phyloP scores from a whole-genome alignment of 257 asterid genomes.

The Apocynum venetum region DNA sequence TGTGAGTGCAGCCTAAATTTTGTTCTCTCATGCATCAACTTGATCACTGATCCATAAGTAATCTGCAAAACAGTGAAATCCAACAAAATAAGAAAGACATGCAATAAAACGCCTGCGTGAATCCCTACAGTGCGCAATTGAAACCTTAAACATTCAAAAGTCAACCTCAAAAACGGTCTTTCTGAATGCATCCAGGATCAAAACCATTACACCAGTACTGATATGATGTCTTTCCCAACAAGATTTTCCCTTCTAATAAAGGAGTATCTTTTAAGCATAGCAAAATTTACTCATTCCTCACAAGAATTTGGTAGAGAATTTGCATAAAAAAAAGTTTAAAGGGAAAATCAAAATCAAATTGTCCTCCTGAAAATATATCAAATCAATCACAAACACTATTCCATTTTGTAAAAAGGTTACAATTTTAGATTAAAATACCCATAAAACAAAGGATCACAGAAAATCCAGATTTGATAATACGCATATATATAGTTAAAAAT shows the following conservation, averaged over 20 bases:
- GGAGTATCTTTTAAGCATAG: not conserved
- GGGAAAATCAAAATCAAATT: not conserved
- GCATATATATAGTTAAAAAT: not conserved
- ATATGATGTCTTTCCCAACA: not conserved
- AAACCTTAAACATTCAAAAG: not conserved
- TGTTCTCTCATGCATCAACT: constrained; percentile 88
- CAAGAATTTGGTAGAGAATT: not conserved
- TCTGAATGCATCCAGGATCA: not conserved
- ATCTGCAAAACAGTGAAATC: constrained; percentile 37
- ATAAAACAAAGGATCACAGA: not conserved
- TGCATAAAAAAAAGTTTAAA: not conserved
- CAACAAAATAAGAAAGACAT: not conserved
- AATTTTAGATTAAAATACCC: not conserved
- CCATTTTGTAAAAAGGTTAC: not conserved
- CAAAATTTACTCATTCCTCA: not conserved
- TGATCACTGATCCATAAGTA: constrained; percentile 74
- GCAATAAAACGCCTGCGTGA: not conserved
- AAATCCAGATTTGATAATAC: not conserved
- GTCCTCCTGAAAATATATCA: not conserved
- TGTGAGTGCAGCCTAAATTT: constrained; percentile 80
- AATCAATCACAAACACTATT: not conserved
- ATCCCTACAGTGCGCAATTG: not conserved
- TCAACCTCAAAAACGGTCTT: not conserved
- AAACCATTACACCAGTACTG: not conserved
- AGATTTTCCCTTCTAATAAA: too few relatives aligned